Base-by-base conservation (phyloP, 1,139 yeast genomes). In the Suhomyces guaymorum region DNA sequence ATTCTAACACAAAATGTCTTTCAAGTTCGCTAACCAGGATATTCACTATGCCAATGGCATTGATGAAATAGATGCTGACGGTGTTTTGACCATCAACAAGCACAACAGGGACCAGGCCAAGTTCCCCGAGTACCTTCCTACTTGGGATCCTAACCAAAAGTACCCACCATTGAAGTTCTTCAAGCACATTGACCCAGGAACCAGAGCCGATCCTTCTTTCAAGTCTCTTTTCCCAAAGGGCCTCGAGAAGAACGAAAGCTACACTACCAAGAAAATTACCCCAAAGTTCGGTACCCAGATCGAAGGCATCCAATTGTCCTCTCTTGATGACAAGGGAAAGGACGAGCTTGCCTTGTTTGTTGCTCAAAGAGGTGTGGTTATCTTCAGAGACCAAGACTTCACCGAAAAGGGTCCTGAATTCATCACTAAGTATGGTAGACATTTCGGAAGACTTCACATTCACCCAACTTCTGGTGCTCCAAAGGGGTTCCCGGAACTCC, bases 221-320 rank as follows among this genome's bases (percentile, higher is more conserved):
- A 67, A 71, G 25, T 71, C 70, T 46, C 66, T 82, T 43, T 70
- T 79, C 43, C 70, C 73, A 7, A 20, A 37, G 26, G 41, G 39
- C 8, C 31, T 12, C 5, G 28, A 20, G 12, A 14, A 33, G 15
- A 41, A 32, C 8, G 45, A 33, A 1, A 55, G 42, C 29, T 60
- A 57, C n/a, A 61, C 57, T 24, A 47, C 57, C 17, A 67, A 63
- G 47, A 58, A 58, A 24, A 51, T 80, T 42, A 72, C 84, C 5
- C 90, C 89, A 31, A 80, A 78, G 54, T 63, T 83, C 37, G 90
- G 90, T 11, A 67, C 82, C 16, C 86, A 78, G 53, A 62, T 82
- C 24, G 37, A 42, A 5, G 62, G 57, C 1, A 38, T 59, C 9
- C 66, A 61, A 36, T 50, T 61, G 36, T 57, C 63, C 7, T 42